phyloP scores from a whole-genome alignment of 306 rosid species.

The Vigna angularis region DNA sequence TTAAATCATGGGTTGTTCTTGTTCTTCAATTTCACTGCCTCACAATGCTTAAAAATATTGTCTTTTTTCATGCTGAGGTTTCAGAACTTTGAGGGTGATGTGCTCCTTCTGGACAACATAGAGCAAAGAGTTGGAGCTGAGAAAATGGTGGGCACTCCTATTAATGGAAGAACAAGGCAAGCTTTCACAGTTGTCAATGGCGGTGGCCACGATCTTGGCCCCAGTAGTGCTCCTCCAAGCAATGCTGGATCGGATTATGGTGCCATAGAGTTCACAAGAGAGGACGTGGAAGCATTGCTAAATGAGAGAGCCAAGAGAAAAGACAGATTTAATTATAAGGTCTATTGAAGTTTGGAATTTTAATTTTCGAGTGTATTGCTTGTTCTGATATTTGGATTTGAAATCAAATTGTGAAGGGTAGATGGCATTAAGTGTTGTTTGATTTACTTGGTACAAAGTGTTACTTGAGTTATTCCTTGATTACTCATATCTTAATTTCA shows the following conservation, averaged over 20 bases:
- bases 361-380: neutral
- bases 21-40: conserved; percentile 31
- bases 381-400: conserved; percentile 32
- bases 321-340: conserved; percentile 96
- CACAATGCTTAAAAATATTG: conserved; percentile 29
- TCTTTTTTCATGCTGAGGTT: conserved; percentile 32
- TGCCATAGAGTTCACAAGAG: conserved; percentile 85
- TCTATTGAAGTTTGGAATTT: conserved; percentile 44
- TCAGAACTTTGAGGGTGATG: conserved; percentile 55
- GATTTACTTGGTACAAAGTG: conserved; percentile 12
- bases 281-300: conserved; percentile 86
- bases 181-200: conserved; percentile 76
- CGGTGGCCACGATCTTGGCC: conserved; percentile 76
- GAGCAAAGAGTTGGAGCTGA: conserved; percentile 48
- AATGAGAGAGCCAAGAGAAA: conserved; percentile 84
- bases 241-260: conserved; percentile 91
- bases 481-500: conserved; percentile 11
- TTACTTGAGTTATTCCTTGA: conserved; percentile 26
- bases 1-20: conserved; percentile 38
- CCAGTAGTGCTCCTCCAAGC: conserved; percentile 81
- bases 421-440: conserved; percentile 13
- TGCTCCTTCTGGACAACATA: conserved; percentile 48
- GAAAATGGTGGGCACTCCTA: conserved; percentile 84
- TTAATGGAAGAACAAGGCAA: conserved; percentile 72
- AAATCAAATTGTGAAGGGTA: neutral